phyloP scores from a whole-genome alignment of 257 asterid genomes.

The Scutellaria minor region DNA sequence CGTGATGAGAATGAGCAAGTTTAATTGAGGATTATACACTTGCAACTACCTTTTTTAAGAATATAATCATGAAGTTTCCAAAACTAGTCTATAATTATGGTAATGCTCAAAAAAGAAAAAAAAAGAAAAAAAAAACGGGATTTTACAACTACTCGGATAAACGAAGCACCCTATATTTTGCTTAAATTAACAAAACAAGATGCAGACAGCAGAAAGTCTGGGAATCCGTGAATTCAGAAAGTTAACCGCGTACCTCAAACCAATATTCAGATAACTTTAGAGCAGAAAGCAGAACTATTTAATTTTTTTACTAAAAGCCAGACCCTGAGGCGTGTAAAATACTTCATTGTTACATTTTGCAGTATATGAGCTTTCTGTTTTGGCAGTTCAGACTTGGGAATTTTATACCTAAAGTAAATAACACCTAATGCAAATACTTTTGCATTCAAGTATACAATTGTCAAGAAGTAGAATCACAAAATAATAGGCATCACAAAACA shows the following conservation, averaged over 20 bases:
- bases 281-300: background rate
- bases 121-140: background rate
- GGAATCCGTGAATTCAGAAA: background rate
- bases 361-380: constrained; percentile 11
- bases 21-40: constrained; percentile 14
- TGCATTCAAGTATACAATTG: constrained; percentile 12
- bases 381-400: background rate
- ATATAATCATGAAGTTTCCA: background rate
- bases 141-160: background rate
- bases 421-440: constrained; percentile 7
- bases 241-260: background rate
- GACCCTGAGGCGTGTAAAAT: background rate
- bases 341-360: constrained; percentile 11
- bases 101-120: background rate
- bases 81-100: background rate
- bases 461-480: constrained; percentile 18
- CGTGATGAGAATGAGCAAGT: constrained; percentile 31
- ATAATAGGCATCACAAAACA: constrained; percentile 4
- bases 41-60: background rate
- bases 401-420: constrained; percentile 2
- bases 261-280: background rate
- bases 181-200: constrained; percentile 19
- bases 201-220: constrained; percentile 2
- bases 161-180: background rate
- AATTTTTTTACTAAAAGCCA: background rate